phyloP scores from a whole-genome alignment of 768 basidiomycete genomes.

The Coprinopsis strossmayeri region DNA sequence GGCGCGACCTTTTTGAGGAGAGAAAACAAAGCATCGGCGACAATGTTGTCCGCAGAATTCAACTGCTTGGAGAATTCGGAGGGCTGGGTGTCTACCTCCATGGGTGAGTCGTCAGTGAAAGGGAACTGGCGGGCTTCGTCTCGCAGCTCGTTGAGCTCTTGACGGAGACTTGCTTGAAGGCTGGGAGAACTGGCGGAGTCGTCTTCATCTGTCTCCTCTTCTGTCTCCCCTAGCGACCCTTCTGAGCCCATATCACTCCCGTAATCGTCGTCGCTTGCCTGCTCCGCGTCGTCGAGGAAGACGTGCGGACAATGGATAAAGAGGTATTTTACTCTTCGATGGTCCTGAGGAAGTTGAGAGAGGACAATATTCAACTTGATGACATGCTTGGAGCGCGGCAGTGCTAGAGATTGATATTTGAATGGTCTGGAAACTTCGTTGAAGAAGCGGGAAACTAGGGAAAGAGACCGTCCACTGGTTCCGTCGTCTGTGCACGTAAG shows the following conservation, averaged over 20 bases:
- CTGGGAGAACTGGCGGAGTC: too few species aligned
- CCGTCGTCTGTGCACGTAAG: constrained; percentile 38
- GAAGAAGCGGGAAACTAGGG: constrained; percentile 33
- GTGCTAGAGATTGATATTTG: constrained; percentile 33
- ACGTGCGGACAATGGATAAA: constrained; percentile 31
- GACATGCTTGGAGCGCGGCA: constrained; percentile 24
- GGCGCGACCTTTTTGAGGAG: constrained; percentile 2
- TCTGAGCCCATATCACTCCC: too few species aligned
- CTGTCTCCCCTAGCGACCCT: too few species aligned
- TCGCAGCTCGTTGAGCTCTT: too few species aligned
- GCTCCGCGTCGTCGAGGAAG: not conserved
- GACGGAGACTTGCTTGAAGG: too few species aligned
- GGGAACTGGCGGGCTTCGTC: too few species aligned
- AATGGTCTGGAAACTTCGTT: constrained; percentile 29
- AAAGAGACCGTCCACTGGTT: constrained; percentile 28
- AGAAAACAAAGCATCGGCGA: not conserved
- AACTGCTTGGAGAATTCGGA: not conserved
- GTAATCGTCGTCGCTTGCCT: constrained; percentile 1
- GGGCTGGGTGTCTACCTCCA: not conserved
- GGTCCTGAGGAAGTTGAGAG: constrained; percentile 25
- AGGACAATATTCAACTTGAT: constrained; percentile 22
- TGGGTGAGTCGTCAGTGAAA: not conserved
- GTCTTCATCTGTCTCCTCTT: too few species aligned
- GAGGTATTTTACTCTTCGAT: constrained; percentile 35
- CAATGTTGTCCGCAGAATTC: not conserved